Evolutionary conservation across 208 protist genomes (phyloP).

Genomic region (Blechomonas ayalai): DNA sequence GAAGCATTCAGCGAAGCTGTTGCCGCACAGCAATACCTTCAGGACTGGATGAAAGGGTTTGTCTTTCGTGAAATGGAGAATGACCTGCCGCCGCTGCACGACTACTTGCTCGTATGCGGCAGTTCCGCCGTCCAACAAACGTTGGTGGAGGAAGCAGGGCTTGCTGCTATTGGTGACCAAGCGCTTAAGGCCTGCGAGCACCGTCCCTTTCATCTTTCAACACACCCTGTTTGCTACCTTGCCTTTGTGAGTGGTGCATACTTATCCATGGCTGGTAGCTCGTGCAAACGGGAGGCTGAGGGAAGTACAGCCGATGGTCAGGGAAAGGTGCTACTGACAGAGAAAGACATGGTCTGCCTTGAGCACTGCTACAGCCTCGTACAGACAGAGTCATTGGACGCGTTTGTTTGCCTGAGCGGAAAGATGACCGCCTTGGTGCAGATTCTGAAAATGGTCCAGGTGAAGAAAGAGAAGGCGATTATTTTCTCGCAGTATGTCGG

Average conservation of each 20-base stretch:
- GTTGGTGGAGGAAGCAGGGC: conserved; percentile 16
- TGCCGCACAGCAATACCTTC: conserved; percentile 60
- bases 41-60: conserved; percentile 81
- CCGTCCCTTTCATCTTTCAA: conserved; percentile 62
- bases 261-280: conserved; percentile 26
- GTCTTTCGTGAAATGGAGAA: conserved; percentile 80
- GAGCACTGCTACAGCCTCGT: conserved; percentile 40
- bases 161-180: not conserved
- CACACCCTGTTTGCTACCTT: conserved; percentile 80
- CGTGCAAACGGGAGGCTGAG: too few relatives aligned
- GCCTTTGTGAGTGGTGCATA: conserved; percentile 52
- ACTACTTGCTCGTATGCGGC: conserved; percentile 78
- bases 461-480: conserved; percentile 61
- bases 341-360: conserved; percentile 20
- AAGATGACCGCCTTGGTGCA: conserved; percentile 67
- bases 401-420: conserved; percentile 58
- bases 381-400: conserved; percentile 22
- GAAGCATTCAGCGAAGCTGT: conserved; percentile 35
- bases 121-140: conserved; percentile 39
- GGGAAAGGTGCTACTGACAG: conserved; percentile 18
- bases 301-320: too few relatives aligned
- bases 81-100: conserved; percentile 72
- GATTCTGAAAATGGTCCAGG: conserved; percentile 40
- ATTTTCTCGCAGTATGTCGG: conserved; percentile 87
- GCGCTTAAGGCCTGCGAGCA: conserved; percentile 51